Conservation (phyloP, 75 land plant species). For the Cryptomeria japonica region DNA sequence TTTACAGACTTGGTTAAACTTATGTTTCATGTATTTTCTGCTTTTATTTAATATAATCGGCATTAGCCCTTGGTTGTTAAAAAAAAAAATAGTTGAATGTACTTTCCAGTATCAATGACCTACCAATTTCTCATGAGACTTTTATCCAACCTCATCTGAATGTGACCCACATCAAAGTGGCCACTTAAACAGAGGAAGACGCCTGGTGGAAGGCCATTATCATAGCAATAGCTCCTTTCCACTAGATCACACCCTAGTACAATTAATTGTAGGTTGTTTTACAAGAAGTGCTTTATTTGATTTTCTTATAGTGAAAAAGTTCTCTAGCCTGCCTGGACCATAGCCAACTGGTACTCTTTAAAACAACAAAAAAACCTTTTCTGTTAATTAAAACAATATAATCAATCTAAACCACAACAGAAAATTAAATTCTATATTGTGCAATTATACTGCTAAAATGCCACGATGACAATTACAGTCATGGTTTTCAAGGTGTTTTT, state of each 20-base stretch:
- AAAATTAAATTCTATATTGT: background rate
- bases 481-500: background rate
- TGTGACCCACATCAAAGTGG: background rate
- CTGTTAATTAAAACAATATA: background rate
- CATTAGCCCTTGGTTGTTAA: too few species aligned
- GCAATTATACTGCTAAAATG: background rate
- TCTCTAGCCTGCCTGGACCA: background rate
- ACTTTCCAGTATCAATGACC: too few species aligned
- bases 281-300: background rate
- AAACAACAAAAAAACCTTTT: background rate
- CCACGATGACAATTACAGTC: background rate
- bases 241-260: too few species aligned
- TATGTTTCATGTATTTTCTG: too few species aligned
- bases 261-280: background rate
- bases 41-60: too few species aligned
- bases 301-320: background rate
- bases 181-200: background rate
- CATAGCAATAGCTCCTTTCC: too few species aligned
- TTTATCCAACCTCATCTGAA: background rate
- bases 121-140: background rate
- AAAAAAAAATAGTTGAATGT: too few species aligned
- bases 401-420: background rate
- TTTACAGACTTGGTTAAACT: too few species aligned
- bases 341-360: background rate
- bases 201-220: too few species aligned